Evolutionary conservation across 306 rosid genomes (phyloP).

Genomic region (Acmispon strigosus): DNA sequence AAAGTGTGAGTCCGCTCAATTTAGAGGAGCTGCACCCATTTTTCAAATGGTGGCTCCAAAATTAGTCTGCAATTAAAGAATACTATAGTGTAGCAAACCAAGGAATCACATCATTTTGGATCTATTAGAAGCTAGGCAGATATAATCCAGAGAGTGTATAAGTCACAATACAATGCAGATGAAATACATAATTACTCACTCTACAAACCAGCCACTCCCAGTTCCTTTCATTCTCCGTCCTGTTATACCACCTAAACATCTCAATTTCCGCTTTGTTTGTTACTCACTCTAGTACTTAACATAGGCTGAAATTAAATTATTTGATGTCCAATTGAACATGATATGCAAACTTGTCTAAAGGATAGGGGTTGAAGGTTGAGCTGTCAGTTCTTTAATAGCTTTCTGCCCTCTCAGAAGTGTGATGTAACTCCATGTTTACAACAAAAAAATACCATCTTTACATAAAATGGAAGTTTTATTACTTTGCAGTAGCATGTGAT

Average conservation of each 20-base stretch:
- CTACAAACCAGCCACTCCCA: not conserved
- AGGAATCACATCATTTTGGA: not conserved
- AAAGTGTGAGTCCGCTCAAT: too few species aligned
- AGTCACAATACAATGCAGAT: not conserved
- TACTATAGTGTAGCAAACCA: not conserved
- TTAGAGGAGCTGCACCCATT: too few species aligned
- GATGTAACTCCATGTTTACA: not conserved
- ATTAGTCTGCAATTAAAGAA: not conserved
- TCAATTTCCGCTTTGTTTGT: not conserved
- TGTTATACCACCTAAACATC: not conserved
- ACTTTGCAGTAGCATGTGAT: not conserved
- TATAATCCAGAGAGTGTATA: not conserved
- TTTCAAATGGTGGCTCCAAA: not conserved
- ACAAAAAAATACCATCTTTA: not conserved
- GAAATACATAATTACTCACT: not conserved
- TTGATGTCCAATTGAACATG: not conserved
- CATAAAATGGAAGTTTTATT: not conserved
- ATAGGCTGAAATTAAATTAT: not conserved
- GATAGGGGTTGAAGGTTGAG: not conserved
- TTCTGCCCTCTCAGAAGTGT: not conserved
- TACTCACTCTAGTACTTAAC: not conserved
- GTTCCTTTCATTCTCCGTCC: not conserved
- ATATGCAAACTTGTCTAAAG: not conserved
- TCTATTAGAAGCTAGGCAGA: not conserved
- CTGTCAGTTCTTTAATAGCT: not conserved